Percentiles rank a stretch among this genome's conserved stretches.
phyloP scores from a whole-genome alignment of 2,329 filamentous ascomycete species.

The Pseudogymnoascus sp. region DNA sequence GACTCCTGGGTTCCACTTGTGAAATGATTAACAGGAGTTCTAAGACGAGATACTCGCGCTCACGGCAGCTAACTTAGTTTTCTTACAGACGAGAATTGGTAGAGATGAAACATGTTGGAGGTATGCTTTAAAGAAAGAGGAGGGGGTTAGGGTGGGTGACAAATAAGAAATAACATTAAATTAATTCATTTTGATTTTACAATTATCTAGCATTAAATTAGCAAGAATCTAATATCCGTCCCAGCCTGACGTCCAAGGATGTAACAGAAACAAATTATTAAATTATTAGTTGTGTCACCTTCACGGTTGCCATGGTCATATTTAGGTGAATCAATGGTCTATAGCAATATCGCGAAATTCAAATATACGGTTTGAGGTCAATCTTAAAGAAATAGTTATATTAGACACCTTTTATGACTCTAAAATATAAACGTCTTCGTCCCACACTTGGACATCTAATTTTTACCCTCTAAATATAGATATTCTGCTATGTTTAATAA shows the following conservation, averaged over 20 bases:
- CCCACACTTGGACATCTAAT: background rate
- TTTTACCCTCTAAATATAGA: background rate
- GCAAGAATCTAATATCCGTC: background rate
- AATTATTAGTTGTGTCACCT: background rate
- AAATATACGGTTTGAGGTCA: background rate
- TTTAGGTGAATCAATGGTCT: background rate
- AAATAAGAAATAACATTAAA: background rate
- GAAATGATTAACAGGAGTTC: background rate
- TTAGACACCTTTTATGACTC: background rate
- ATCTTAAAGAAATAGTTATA: background rate
- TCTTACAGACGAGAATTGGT: background rate
- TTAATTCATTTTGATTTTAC: background rate
- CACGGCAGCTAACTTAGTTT: background rate
- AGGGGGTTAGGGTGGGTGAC: background rate
- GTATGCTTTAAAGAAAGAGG: background rate
- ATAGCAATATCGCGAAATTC: background rate
- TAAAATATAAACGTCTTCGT: background rate
- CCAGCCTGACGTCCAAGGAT: background rate
- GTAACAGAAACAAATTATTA: background rate
- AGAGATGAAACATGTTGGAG: background rate
- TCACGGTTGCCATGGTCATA: background rate
- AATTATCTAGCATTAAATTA: background rate
- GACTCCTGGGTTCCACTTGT: background rate
- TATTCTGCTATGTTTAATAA: background rate
- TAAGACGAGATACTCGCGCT: background rate